Evolutionary conservation across 768 basidiomycete genomes (phyloP).

Genomic region (Leccinum olivaceopallidum): DNA sequence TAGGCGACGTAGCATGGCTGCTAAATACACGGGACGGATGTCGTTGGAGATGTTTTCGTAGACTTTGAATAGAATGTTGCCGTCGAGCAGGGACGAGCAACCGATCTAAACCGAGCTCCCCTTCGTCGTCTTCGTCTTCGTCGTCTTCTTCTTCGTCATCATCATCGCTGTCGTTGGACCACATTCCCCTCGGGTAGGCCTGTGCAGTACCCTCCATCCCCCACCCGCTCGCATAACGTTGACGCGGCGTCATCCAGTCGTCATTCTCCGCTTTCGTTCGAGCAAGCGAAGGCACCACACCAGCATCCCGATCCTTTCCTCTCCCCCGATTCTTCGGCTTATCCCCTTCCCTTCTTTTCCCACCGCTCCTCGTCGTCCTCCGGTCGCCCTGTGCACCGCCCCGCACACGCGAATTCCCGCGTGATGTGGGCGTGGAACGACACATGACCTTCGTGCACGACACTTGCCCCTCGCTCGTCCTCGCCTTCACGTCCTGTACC

Average conservation of each 20-base stretch:
- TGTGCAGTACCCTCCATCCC: constrained; percentile 25
- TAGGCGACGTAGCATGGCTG: constrained; percentile 20
- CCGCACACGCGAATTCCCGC: constrained; percentile 49
- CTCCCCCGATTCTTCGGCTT: constrained; percentile 23
- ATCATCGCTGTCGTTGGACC: constrained; percentile 30
- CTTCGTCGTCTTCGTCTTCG: constrained; percentile 47
- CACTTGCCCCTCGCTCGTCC: constrained; percentile 37
- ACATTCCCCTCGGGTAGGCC: constrained; percentile 16
- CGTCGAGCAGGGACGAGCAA: constrained; percentile 71
- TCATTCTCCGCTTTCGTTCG: constrained; percentile 62
- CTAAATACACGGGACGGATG: constrained; percentile 6
- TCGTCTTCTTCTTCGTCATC: constrained; percentile 34
- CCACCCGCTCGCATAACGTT: constrained; percentile 36
- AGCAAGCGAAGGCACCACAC: constrained; percentile 61
- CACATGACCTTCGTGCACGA: constrained; percentile 61
- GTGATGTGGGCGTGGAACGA: constrained; percentile 67
- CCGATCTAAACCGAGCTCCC: constrained; percentile 63
- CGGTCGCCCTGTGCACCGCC: constrained; percentile 25
- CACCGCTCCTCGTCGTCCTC: constrained; percentile 13
- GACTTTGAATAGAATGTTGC: constrained; percentile 71
- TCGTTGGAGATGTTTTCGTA: constrained; percentile 59
- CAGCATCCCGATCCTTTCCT: constrained; percentile 33
- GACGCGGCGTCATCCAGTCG: constrained; percentile 42
- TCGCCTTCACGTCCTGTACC: constrained; percentile 33
- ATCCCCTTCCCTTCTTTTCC: constrained; percentile 27